Base-by-base conservation (phyloP, 345 rosid genomes). In the Psidium guajava region DNA sequence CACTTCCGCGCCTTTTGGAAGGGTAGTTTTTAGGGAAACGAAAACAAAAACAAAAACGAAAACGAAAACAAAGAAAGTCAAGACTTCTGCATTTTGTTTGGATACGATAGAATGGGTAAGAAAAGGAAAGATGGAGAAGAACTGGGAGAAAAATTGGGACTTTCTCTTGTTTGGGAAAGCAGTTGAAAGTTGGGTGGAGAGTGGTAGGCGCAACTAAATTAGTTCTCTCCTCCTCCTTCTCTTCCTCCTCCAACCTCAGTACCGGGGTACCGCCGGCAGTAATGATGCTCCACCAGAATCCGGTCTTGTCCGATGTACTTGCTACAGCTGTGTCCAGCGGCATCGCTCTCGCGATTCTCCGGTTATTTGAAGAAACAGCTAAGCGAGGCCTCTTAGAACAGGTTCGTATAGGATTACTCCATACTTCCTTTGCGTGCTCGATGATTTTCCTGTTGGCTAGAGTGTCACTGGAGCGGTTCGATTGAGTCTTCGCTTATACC, bases 351-450 rank as follows among this genome's bases (percentile, higher is more conserved):
- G 89, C 95, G 1, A 32, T 90, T 42, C 95, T 95, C 42, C 91
- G 91, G 36, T 54, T 92, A 69, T 94, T 93, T 93, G 90, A 90
- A 87, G 95, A 92, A 87, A 93, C 94, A 64, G 94, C 95, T 27
- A 93, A 93, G 61, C 95, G 93, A 25, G 83, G 90, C 73, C 16
- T 95, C 88, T 88, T 93, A 74, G 95, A 95, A 85, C 94, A 92
- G 98, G 99, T 95, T 59, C 89, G 96, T 93, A 91, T 16, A 49
- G 44, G 36, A 36, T 36, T 36, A 36, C 36, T 36, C 40, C 74
- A 20, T 61, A 3, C 83, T 85, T 36, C 16, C 86, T 75, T 36
- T 86, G 84, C 82, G 74, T 10, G 42, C 20, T 11, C 18, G 24
- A 44, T 73, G 16, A 15, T 84, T 81, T 22, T 82, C 47, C 25